Evolutionary conservation across 805 yeast genomes (phyloP), one percentile per base, ranked within the genome.

Genomic region (Wickerhamiella brachini): DNA sequence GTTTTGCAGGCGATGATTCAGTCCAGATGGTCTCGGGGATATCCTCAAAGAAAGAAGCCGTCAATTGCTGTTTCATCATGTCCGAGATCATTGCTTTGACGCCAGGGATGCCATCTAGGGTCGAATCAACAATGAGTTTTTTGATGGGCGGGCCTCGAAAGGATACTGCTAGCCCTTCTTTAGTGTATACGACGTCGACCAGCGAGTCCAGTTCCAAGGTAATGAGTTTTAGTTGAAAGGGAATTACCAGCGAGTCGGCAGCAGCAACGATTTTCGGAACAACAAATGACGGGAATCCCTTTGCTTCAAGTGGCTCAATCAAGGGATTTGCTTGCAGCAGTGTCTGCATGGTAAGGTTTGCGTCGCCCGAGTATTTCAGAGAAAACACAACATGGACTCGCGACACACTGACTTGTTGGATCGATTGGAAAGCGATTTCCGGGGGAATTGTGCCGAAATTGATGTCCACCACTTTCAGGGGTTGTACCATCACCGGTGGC

Each of bases 401-500:
- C 83, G 70, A 63, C 17, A 71, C 71, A 6, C 77, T 86, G 42
- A 85, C 67, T 60, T 83, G 51, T 24, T 50, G 53, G 13, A 60
- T 51, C 5, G 85, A 90, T 54, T 83, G 68, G 29, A 85, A 81
- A 63, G 83, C 90, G 55, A 85, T 78, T 51, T 72, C 71, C 1
- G 94, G 94, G 0, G 90, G 80, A 10, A 72, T 68, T 47, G 79
- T 75, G n/a, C 94, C 94, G 64, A 85, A 81, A 57, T 80, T 75
- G 46, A 85, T 70, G 54, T 80, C 86, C 50, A 79, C 74, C 49
- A 85, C 84, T 44, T 69, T 69, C 54, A 85, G 81, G 47, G 77
- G 62, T 48, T 65, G 65, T 15, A 56, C 63, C 17, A 66, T 55
- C 43, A 59, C 57, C 15, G 65, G 61, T 7, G 68, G 69, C 41